Conservation (phyloP, 768 basidiomycete genomes). For the Lactifluus piperatus region DNA sequence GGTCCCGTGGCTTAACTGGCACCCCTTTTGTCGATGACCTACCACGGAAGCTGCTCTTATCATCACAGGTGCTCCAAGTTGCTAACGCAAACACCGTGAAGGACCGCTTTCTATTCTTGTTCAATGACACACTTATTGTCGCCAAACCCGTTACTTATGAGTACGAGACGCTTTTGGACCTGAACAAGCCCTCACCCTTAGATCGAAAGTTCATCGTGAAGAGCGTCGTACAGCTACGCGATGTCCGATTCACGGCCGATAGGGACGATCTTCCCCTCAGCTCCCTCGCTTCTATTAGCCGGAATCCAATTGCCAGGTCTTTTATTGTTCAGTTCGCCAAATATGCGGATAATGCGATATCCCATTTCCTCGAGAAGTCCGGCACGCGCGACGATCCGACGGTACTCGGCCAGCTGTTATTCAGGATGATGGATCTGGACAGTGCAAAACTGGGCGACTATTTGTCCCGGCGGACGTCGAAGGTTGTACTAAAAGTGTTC, state of each 20-base stretch:
- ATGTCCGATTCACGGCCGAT: conserved; percentile 61
- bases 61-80: conserved; percentile 86
- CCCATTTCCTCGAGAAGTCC: conserved; percentile 55
- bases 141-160: conserved; percentile 81
- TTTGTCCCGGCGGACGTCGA: conserved; percentile 64
- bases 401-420: conserved; percentile 68
- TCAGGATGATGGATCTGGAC: conserved; percentile 80
- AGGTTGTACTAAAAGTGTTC: conserved; percentile 70
- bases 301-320: conserved; percentile 54
- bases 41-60: conserved; percentile 76
- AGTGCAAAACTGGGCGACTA: conserved; percentile 77
- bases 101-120: conserved; percentile 94
- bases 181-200: conserved; percentile 42
- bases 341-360: conserved; percentile 74
- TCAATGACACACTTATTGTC: conserved; percentile 89
- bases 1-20: conserved; percentile 45
- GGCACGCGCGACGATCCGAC: conserved; percentile 54
- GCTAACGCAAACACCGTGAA: conserved; percentile 92
- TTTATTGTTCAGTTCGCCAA: conserved; percentile 76
- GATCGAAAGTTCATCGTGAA: conserved; percentile 85
- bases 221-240: conserved; percentile 71
- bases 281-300: conserved; percentile 31
- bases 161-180: conserved; percentile 52
- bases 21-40: conserved; percentile 72
- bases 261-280: conserved; percentile 51